Evolutionary conservation across 306 rosid genomes (phyloP).

Genomic region (Castanopsis chinensis): DNA sequence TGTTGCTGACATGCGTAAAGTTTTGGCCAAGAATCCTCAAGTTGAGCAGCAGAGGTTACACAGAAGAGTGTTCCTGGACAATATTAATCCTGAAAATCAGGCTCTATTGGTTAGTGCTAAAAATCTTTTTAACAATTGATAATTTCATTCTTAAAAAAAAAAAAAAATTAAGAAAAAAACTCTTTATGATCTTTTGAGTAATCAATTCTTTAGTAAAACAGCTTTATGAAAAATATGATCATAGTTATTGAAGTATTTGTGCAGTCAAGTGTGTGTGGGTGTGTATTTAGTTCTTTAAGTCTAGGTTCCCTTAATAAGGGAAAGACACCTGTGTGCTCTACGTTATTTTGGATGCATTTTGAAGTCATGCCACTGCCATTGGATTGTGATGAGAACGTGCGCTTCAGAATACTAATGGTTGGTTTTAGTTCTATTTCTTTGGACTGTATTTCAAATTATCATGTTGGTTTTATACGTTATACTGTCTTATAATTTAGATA

Average conservation of each 20-base stretch:
- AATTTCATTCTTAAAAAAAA: conserved; percentile 3
- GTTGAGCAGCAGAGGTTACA: conserved; percentile 95
- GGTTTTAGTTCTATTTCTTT: too few relatives aligned
- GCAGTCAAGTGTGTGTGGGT: not conserved
- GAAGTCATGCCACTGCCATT: not conserved
- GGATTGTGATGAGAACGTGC: not conserved
- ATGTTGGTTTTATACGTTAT: too few relatives aligned
- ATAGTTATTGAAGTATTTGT: not conserved
- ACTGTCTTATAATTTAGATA: too few relatives aligned
- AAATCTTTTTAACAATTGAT: not conserved
- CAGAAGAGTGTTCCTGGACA: conserved; percentile 93
- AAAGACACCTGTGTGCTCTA: not conserved
- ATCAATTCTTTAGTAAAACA: not conserved
- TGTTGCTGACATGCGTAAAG: conserved; percentile 97
- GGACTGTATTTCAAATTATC: too few relatives aligned
- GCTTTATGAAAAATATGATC: not conserved
- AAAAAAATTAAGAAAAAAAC: too few relatives aligned
- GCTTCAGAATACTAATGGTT: too few relatives aligned
- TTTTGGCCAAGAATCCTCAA: conserved; percentile 92
- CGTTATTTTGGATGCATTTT: not conserved
- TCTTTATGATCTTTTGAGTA: conserved; percentile 1
- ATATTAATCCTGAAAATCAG: conserved; percentile 76
- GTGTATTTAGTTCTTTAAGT: not conserved
- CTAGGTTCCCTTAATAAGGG: not conserved
- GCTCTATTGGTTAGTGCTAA: conserved; percentile 80